Percentiles rank a stretch among this genome's conserved stretches.
phyloP scores from a whole-genome alignment of 139 green algal genomes.

The Chlorella sp. region DNA sequence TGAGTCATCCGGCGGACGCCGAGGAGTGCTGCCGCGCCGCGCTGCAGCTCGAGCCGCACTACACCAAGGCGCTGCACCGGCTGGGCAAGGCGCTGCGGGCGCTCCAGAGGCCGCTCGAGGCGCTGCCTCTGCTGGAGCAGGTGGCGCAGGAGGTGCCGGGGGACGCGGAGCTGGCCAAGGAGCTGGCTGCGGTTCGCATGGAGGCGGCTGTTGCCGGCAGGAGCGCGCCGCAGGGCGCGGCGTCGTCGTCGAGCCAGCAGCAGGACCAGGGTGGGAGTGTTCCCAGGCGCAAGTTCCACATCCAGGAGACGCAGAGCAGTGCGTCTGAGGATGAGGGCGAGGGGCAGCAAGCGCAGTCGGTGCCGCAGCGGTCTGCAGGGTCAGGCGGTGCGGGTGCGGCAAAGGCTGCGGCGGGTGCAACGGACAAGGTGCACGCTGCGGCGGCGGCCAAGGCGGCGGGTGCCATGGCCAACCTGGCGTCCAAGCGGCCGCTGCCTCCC shows the following conservation, averaged over 20 bases:
- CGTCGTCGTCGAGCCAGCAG: too few species aligned
- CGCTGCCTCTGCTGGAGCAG: not conserved
- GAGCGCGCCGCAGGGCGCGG: too few species aligned
- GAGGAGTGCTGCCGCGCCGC: constrained; percentile 15
- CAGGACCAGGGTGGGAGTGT: too few species aligned
- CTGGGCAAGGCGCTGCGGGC: constrained; percentile 7
- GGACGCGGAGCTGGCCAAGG: not conserved
- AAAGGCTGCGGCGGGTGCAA: not conserved
- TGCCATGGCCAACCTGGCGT: constrained; percentile 14
- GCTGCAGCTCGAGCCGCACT: constrained; percentile 13
- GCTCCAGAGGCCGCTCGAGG: not conserved
- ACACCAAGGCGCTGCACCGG: constrained; percentile 23
- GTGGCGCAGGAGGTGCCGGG: not conserved
- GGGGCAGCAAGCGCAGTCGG: not conserved
- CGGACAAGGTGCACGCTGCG: constrained; percentile 1
- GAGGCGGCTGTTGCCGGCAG: not conserved
- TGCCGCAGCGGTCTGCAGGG: not conserved
- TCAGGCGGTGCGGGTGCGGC: not conserved
- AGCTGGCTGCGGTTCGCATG: not conserved
- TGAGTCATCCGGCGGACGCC: constrained; percentile 5
- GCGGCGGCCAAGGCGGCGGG: constrained; percentile 14
- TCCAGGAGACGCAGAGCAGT: not conserved
- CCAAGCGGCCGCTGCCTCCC: constrained; percentile 6
- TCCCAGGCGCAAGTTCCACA: constrained; percentile 1
- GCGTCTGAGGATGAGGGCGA: not conserved